Base-by-base conservation (phyloP, 352 stramenopile genomes). In the Globisporangium yorkense region DNA sequence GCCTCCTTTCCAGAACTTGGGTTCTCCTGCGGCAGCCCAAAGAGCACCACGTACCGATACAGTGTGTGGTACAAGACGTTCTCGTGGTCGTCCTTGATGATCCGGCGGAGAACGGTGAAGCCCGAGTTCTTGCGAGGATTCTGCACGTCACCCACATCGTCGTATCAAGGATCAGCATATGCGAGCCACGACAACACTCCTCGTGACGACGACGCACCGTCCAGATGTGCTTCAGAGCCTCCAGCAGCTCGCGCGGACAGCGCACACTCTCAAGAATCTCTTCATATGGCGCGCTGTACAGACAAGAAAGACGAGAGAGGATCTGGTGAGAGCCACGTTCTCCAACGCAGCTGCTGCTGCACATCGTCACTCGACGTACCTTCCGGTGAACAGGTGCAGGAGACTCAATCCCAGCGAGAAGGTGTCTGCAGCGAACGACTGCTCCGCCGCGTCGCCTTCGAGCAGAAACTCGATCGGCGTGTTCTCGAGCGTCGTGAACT, bases 401-500 rank as follows among this genome's bases (percentile, higher is more conserved):
- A 99, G 77, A 54, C 89, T 97, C 3, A 99, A 80, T 3, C 96
- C 97, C 2, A 99, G 71, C 4, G 91, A 90, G 70, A 99, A 99
- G 8, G 84, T 94, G 71, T 99, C 97, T 48, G 94, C 80, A 15
- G 90, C 89, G 68, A 96, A 97, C 2, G 84, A 96, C 66, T 96
- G 96, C 52, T 73, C 55, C 5, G 96, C 91, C 5, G 70, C 68
- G 63, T 98, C 88, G 33, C 97, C 97, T 46, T 96, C 70, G 37
- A 99, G 77, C 9, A 99, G 68, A 51, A 97, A 98, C 47, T 99
- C 97, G 21, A 97, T 79, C 2, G 97, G 93, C 15, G 94, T 94
- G 67, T 99, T 99, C 69, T 99, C 97, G 18, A 99, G 72, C 18
- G 97, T 99, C 31, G 97, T 98, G 64, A 99, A 99, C 54, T 94